These are phyloP conservation scores for Candida labiduridarum DNA, from an alignment of 1,139 yeast genomes.

Conservation along the genomic window DNA sequence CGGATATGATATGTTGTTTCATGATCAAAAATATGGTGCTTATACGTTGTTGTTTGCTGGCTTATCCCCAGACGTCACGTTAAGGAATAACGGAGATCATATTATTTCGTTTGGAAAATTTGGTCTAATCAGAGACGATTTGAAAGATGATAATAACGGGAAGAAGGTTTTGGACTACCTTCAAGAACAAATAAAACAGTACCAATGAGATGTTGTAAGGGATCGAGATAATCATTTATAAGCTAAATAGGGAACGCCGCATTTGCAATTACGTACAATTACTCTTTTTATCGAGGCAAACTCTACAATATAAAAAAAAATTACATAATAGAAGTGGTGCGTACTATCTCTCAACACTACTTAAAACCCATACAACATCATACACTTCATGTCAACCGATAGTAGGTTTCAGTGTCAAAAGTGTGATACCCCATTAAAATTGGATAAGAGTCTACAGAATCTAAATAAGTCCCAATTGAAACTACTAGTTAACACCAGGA, in stretches of 20 bases:
- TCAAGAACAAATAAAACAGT: conserved; percentile 9
- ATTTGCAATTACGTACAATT: neutral
- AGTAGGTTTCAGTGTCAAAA: conserved; percentile 28
- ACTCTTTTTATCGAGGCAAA: no score
- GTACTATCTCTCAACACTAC: neutral
- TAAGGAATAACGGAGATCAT: conserved; percentile 6
- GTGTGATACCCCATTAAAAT: conserved; percentile 33
- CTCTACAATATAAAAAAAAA: neutral
- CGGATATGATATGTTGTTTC: neutral
- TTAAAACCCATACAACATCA: neutral
- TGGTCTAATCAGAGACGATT: conserved; percentile 8
- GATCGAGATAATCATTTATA: neutral
- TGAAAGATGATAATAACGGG: conserved; percentile 6
- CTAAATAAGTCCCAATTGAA: conserved; percentile 38
- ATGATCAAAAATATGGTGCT: conserved; percentile 17
- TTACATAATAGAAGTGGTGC: neutral
- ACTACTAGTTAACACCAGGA: conserved; percentile 21
- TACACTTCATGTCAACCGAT: conserved; percentile 1
- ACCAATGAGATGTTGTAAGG: neutral
- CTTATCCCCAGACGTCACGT: conserved; percentile 15
- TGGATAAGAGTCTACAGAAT: conserved; percentile 33
- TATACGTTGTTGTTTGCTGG: conserved; percentile 24
- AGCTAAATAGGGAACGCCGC: neutral
- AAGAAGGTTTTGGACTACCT: conserved; percentile 9
- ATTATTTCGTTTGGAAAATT: conserved; percentile 12